These are phyloP conservation scores for Ogataea salicorniae DNA, from an alignment of 805 yeast genomes.

Conservation along the genomic window DNA sequence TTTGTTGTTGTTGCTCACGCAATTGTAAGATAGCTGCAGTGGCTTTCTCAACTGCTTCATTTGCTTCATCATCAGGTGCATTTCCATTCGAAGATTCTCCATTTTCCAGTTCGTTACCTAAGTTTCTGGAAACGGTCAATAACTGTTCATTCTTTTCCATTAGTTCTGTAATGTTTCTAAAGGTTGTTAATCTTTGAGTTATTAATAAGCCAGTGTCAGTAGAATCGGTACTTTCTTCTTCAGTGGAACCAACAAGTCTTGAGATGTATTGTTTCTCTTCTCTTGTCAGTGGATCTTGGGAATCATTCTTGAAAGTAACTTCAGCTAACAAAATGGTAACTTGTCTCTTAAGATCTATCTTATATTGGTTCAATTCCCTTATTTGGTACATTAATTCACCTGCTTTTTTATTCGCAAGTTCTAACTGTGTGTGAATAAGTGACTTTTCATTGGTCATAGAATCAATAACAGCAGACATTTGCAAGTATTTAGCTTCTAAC, in stretches of 20 bases:
- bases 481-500: conserved; percentile 51
- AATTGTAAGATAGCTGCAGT: conserved; percentile 61
- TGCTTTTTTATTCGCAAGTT: conserved; percentile 24
- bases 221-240: conserved; percentile 20
- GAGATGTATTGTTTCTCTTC: conserved; percentile 64
- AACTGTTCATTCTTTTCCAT: conserved; percentile 73
- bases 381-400: conserved; percentile 44
- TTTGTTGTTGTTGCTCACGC: conserved; percentile 50
- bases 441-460: conserved; percentile 41
- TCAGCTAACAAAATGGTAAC: conserved; percentile 71
- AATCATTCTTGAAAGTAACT: conserved; percentile 49
- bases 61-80: conserved; percentile 39
- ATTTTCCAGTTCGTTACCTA: conserved; percentile 66
- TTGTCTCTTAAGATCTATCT: conserved; percentile 75
- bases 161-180: conserved; percentile 60
- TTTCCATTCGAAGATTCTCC: conserved; percentile 45
- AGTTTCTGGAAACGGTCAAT: conserved; percentile 58
- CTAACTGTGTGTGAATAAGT: conserved; percentile 14
- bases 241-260: conserved; percentile 37
- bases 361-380: conserved; percentile 46
- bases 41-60: conserved; percentile 36
- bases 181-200: conserved; percentile 66
- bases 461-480: conserved; percentile 53
- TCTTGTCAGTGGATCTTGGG: conserved; percentile 56
- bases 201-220: conserved; percentile 72